These are phyloP conservation scores for Ascochyta rabiei DNA, from an alignment of 2,329 filamentous ascomycete species.

Conservation along the genomic window DNA sequence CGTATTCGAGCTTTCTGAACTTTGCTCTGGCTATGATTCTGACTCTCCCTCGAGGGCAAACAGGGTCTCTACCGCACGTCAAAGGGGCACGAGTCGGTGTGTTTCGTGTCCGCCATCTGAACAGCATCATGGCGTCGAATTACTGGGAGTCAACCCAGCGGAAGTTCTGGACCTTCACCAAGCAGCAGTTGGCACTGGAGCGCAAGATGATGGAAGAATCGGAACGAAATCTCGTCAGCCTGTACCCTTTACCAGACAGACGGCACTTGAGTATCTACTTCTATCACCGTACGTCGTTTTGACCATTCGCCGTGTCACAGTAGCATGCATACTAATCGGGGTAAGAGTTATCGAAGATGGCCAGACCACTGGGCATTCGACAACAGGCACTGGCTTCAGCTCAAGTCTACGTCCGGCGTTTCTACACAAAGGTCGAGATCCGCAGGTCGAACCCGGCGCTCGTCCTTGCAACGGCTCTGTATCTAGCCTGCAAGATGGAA, in stretches of 20 bases:
- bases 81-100: neutral
- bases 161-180: constrained; percentile 87
- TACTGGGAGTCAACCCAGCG: constrained; percentile 96
- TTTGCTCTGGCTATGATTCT: neutral
- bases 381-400: constrained; percentile 95
- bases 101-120: neutral
- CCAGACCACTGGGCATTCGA: constrained; percentile 80
- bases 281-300: constrained; percentile 71
- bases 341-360: constrained; percentile 76
- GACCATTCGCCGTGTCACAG: neutral
- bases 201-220: constrained; percentile 79
- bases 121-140: constrained; percentile 78
- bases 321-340: neutral
- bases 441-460: constrained; percentile 92
- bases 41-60: neutral
- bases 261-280: constrained; percentile 90
- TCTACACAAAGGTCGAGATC: constrained; percentile 90
- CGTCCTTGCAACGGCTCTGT: constrained; percentile 89
- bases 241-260: constrained; percentile 81
- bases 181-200: constrained; percentile 76
- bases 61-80: neutral
- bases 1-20: neutral
- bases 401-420: constrained; percentile 91
- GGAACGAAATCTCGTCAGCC: constrained; percentile 73
- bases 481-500: constrained; percentile 97